Conservation (phyloP, 192 early-diverging fungal species). For the Mortierella claussenii region DNA sequence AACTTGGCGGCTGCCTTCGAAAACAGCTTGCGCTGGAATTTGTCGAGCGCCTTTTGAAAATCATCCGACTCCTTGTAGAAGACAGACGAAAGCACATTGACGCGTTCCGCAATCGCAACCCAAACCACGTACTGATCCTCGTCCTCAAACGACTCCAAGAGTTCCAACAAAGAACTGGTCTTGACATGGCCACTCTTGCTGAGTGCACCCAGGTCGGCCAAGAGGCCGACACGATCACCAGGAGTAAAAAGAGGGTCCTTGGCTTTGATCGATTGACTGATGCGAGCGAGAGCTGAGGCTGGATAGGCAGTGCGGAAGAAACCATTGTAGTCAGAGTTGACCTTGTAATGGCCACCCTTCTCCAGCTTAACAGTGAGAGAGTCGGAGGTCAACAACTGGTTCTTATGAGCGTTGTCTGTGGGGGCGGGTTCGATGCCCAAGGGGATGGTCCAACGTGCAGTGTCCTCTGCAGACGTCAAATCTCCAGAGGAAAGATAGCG, state of each 20-base stretch:
- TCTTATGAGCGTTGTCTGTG: slow-evolving; percentile 15
- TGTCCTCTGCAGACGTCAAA: slow-evolving; percentile 79
- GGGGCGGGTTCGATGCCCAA: slow-evolving; percentile 62
- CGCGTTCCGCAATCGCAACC: slow-evolving; percentile 69
- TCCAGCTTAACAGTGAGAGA: slow-evolving; percentile 61
- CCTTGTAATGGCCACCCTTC: slow-evolving; percentile 76
- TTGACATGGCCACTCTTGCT: slow-evolving; percentile 80
- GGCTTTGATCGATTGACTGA: slow-evolving; percentile 65
- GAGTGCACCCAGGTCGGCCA: slow-evolving; percentile 86
- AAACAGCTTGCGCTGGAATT: slow-evolving; percentile 78
- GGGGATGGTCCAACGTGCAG: slow-evolving; percentile 87
- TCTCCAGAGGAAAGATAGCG: slow-evolving; percentile 90
- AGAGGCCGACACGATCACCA: slow-evolving; percentile 82
- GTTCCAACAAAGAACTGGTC: slow-evolving; percentile 79
- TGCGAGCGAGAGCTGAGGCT: slow-evolving; percentile 55
- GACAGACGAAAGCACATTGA: slow-evolving; percentile 67
- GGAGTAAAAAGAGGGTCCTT: slow-evolving; percentile 67
- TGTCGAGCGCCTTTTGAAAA: slow-evolving; percentile 69
- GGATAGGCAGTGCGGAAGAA: slow-evolving; percentile 90
- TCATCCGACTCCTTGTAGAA: slow-evolving; percentile 75
- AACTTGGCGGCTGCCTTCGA: slow-evolving; percentile 75
- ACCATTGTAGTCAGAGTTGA: slow-evolving; percentile 84
- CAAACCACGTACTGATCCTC: slow-evolving; percentile 88
- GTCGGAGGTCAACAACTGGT: slow-evolving; percentile 58
- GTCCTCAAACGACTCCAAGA: slow-evolving; percentile 75